Conservation (phyloP, 768 basidiomycete genomes). For the Bullera alba region DNA sequence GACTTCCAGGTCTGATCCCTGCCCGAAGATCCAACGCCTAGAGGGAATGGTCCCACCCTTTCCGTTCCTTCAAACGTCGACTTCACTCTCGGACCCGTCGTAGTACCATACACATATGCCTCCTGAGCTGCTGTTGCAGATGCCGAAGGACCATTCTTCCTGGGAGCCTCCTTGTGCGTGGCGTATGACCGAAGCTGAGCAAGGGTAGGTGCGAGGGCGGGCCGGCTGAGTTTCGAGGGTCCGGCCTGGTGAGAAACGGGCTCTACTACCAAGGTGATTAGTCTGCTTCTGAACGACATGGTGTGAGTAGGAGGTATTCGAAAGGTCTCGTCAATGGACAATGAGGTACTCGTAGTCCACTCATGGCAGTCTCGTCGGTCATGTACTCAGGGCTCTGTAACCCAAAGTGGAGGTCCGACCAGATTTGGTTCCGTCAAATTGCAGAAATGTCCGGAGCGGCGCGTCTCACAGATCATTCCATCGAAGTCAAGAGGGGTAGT, state of each 20-base stretch:
- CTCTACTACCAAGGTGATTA: not conserved
- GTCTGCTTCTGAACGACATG: too few species aligned
- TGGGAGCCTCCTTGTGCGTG: not conserved
- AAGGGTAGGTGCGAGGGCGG: too few species aligned
- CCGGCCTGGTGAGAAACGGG: too few species aligned
- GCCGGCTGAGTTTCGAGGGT: too few species aligned
- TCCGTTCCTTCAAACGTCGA: slow-evolving; percentile 13
- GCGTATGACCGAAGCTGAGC: not conserved
- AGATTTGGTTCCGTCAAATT: not conserved
- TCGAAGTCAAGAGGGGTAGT: too few species aligned
- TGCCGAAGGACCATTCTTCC: not conserved
- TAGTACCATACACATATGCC: too few species aligned
- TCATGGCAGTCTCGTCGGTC: not conserved
- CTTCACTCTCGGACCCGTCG: not conserved
- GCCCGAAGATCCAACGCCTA: slow-evolving; percentile 42
- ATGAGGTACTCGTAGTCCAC: not conserved
- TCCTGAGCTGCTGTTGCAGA: too few species aligned
- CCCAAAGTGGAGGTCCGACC: not conserved
- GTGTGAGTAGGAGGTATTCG: too few species aligned
- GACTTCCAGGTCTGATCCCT: slow-evolving; percentile 37
- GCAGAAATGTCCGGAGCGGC: not conserved
- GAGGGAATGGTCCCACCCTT: slow-evolving; percentile 40
- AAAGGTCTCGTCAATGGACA: too few species aligned
- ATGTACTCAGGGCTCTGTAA: not conserved
- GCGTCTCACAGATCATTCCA: not conserved